Base-by-base conservation (phyloP, 495 filamentous ascomycete species). In the Pyrenula aspistea region DNA sequence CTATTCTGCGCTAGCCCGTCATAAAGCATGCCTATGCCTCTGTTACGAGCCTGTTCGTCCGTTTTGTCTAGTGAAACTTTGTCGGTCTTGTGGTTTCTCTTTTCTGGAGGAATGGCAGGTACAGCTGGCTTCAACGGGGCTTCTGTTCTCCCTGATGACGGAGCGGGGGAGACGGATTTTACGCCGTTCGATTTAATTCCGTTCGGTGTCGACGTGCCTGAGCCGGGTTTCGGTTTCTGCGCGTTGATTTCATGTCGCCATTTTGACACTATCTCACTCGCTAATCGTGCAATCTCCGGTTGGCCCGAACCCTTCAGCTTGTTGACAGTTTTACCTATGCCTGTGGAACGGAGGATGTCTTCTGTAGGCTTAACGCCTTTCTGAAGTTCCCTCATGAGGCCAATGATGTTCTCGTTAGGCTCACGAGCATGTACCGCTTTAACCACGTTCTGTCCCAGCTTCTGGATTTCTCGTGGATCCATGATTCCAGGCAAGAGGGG, bases 21-120 rank as follows among this genome's bases (percentile, higher is more conserved):
- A 74, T 98, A 98, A 62, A 97, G 79, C 22, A 97, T 77, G n/a
- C 87, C 88, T 57, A 92, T 83, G 67, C 86, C 91, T 62, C 81
- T 85, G 70, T 98, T 84, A 42, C 93, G 82, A 53, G 77, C 74
- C 36, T 76, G 62, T 64, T 85, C 84, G n/a, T 77, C 79, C 0
- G 91, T 96, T 48, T 84, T 79, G 21, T 74, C 69, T 62, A 75
- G 76, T 57, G 89, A 81, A 48, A 95, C 84, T 22, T 82, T 83
- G 68, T 98, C 93, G 21, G 79, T 77, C 65, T 85, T 86, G 78
- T 84, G 87, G 22, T 79, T 88, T 47, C 93, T 81, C 69, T 88
- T 89, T 55, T 87, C 83, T 2, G 79, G 80, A 53, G 91, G 78
- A 57, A 93, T 89, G 53, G 68, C 68, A 22, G 78, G 73, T 24